Percentiles rank a stretch among this genome's conserved stretches.
Conservation (phyloP, 352 stramenopile species). For the Phytophthora gonapodyides region DNA sequence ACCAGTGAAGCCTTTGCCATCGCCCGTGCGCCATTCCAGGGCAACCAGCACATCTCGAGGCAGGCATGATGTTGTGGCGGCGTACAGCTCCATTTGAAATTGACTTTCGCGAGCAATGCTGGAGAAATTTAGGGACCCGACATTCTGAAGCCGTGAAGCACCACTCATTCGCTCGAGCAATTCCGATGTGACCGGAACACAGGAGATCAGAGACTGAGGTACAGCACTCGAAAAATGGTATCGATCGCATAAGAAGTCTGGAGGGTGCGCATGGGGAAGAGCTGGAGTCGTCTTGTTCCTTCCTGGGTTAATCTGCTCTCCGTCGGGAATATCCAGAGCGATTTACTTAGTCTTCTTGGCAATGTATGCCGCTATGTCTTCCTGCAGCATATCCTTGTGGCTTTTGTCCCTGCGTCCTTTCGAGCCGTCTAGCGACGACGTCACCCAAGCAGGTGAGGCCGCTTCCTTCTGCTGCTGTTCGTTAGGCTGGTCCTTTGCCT, state of each 20-base stretch:
- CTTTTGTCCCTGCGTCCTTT: constrained; percentile 53
- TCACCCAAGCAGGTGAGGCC: constrained; percentile 12
- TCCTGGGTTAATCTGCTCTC: constrained; percentile 17
- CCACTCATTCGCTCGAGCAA: constrained; percentile 39
- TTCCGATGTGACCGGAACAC: constrained; percentile 40
- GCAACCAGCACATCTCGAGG: constrained; percentile 29
- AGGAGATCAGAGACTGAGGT: constrained; percentile 29
- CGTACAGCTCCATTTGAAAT: constrained; percentile 41
- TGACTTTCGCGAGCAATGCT: constrained; percentile 30
- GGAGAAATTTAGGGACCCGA: constrained; percentile 25
- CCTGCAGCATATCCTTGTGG: constrained; percentile 51
- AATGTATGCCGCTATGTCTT: constrained; percentile 55
- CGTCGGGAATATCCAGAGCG: too few relatives aligned
- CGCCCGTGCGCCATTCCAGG: constrained; percentile 24
- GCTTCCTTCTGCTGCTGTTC: constrained; percentile 9
- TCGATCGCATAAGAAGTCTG: too few relatives aligned
- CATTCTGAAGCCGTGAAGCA: constrained; percentile 21
- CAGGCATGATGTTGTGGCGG: constrained; percentile 26
- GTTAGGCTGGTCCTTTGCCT: constrained; percentile 15
- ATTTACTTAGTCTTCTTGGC: constrained; percentile 20
- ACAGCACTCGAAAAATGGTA: constrained; percentile 12
- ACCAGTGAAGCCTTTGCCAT: constrained; percentile 38
- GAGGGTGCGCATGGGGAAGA: too few relatives aligned
- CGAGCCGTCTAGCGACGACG: constrained; percentile 44
- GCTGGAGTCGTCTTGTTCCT: too few relatives aligned